A percentile compares a stretch with the other conserved stretches of the same genome.
Evolutionary conservation across 352 stramenopile genomes (phyloP).

Genomic region (Phytopythium montanum): DNA sequence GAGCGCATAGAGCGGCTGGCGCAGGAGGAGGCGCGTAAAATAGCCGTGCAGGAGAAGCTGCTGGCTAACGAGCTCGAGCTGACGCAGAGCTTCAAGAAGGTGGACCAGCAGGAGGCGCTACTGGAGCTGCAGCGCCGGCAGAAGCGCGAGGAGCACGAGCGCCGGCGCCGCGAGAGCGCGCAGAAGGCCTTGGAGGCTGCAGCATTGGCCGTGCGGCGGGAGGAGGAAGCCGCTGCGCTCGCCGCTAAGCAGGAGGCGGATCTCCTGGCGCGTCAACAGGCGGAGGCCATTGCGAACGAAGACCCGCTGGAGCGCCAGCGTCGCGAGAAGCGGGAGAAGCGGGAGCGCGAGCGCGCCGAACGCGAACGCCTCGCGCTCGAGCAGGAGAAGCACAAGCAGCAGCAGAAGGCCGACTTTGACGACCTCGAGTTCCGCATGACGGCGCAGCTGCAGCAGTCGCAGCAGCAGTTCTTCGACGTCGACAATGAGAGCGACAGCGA

Average conservation of each 20-base stretch:
- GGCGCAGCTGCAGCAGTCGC: constrained; percentile 29
- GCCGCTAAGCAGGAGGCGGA: not conserved
- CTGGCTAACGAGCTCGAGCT: constrained; percentile 26
- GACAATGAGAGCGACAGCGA: constrained; percentile 31
- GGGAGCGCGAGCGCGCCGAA: constrained; percentile 41
- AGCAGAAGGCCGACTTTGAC: constrained; percentile 30
- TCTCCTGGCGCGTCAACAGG: not conserved
- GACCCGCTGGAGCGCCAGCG: constrained; percentile 50
- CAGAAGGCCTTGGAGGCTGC: constrained; percentile 29
- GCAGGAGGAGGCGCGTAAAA: constrained; percentile 20
- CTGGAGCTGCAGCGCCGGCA: constrained; percentile 62
- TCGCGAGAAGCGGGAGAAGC: constrained; percentile 65
- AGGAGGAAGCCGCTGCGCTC: constrained; percentile 6
- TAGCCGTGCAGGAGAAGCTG: constrained; percentile 21
- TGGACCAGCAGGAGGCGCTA: constrained; percentile 32
- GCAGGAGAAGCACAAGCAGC: constrained; percentile 16
- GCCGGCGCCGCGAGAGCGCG: constrained; percentile 42
- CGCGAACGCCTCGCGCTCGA: constrained; percentile 31
- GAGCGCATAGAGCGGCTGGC: constrained; percentile 4
- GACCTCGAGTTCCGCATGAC: constrained; percentile 37
- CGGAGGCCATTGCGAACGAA: not conserved
- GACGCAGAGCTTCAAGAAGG: constrained; percentile 20
- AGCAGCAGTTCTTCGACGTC: constrained; percentile 27
- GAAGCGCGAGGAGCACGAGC: constrained; percentile 72
- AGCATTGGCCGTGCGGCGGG: constrained; percentile 4